A percentile compares a stretch with the other conserved stretches of the same genome.
These are phyloP conservation scores for Citrus trifoliata DNA, from an alignment of 345 rosid species.

Conservation along the genomic window DNA sequence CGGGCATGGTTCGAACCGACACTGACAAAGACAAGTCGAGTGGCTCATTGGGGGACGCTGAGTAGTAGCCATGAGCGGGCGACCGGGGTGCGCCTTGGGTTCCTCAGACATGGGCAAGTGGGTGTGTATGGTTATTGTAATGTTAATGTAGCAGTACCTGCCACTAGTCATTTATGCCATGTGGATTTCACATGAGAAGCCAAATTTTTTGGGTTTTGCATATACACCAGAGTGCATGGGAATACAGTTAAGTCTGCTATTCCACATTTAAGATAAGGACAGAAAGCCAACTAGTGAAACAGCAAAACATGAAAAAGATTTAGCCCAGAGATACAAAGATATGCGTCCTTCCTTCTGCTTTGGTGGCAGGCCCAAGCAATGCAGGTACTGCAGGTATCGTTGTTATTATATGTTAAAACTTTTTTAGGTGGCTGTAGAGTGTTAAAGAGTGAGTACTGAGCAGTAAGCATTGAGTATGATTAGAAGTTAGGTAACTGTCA, in stretches of 20 bases:
- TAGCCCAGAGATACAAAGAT: not conserved
- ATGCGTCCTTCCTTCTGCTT: not conserved
- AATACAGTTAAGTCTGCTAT: not conserved
- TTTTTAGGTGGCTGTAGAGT: not conserved
- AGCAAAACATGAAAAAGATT: not conserved
- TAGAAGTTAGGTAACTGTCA: slow-evolving; percentile 8
- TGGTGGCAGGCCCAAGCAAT: not conserved
- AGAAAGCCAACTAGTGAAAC: not conserved
- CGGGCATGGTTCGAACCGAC: slow-evolving; percentile 30
- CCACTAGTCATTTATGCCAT: not conserved
- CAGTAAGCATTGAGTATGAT: not conserved
- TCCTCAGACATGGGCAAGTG: slow-evolving; percentile 36
- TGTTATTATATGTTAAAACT: not conserved
- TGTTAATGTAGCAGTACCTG: not conserved
- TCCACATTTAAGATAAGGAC: not conserved
- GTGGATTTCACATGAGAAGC: slow-evolving; percentile 27
- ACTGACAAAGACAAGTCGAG: slow-evolving; percentile 29
- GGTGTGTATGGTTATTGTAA: not conserved
- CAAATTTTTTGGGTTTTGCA: not conserved
- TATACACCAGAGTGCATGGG: not conserved
- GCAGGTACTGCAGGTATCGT: not conserved
- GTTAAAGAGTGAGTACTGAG: not conserved
- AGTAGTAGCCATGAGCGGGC: not conserved
- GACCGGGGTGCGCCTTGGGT: slow-evolving; percentile 6
- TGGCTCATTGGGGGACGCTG: not conserved